Evolutionary conservation across 2,329 filamentous ascomycete species (phyloP), one percentile per base, ranked within the genome.

Genomic region (Nannizziopsis arthrosporioides): DNA sequence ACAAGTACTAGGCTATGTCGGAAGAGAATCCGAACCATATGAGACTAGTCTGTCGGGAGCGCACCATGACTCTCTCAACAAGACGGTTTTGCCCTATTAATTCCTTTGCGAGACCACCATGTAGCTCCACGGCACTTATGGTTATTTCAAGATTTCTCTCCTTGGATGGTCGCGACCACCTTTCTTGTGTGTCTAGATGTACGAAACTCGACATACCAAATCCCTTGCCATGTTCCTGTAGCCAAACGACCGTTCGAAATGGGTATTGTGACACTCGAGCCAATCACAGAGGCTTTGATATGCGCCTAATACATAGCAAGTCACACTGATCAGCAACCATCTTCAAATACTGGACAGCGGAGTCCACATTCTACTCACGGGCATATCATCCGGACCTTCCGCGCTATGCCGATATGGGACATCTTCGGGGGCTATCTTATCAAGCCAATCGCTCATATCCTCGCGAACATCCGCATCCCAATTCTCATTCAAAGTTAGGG

Each of bases 141-240:
- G 5, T 2, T 47, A 47, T 34, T 14, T 30, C 30, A 19, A n/a
- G n/a, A 41, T 35, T 77, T 80, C 70, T 95, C 85, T 38, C 90
- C 92, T 66, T 96, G 89, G 53, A 96, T 93, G 1, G 92, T 96
- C 47, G 90, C 90, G 53, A 98, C 82, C 10, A 96, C 77, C 63
- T 80, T 84, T 59, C 92, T 77, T 54, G 78, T 73, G 67, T 95
- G 89, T 67, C 79, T 86, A 56, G 72, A 72, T 2, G 72, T 76
- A 49, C 90, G 76, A 64, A 96, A 96, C 68, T 96, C 92, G 55
- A 95, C 70, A 65, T 93, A 94, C 85, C 86, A 96, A 51, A 96
- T 90, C 0, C 92, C 80, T 55, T 73, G 70, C 71, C 71, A 74
- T 12, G 78, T 82, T 1, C 79, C 79, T 12, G 74, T 78, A 8